These are phyloP conservation scores for Lactuca saligna DNA, from an alignment of 129 eudicot species.

Conservation along the genomic window DNA sequence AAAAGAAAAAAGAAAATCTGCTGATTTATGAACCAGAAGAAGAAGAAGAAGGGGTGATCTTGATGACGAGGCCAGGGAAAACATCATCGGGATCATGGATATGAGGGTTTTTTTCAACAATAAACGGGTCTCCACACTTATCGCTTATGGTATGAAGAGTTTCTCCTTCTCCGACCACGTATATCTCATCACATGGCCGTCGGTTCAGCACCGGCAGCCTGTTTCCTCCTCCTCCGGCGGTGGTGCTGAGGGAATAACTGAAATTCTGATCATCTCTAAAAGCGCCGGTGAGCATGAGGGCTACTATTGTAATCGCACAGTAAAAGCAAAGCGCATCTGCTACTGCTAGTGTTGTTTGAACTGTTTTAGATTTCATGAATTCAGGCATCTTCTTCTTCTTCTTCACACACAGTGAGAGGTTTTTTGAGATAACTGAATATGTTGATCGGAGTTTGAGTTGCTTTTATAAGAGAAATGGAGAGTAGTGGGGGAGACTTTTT, in stretches of 20 bases:
- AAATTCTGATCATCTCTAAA: constrained; percentile 21
- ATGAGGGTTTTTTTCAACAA: constrained; percentile 66
- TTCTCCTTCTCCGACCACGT: constrained; percentile 56
- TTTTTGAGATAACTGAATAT: constrained; percentile 9
- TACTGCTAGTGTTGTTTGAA: constrained; percentile 10
- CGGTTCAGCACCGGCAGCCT: constrained; percentile 1
- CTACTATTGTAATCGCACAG: constrained; percentile 30
- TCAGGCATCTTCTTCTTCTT: constrained; percentile 12
- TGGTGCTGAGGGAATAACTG: constrained; percentile 14
- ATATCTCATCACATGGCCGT: constrained; percentile 49
- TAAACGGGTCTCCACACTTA: constrained; percentile 62
- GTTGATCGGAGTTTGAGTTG: neutral
- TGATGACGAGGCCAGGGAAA: constrained; percentile 64
- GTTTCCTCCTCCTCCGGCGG: neutral
- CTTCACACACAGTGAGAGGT: neutral
- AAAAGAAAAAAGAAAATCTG: neutral
- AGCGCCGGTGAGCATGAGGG: constrained; percentile 32
- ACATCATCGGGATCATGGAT: constrained; percentile 74
- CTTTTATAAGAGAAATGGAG: constrained; percentile 4
- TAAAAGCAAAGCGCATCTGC: constrained; percentile 36
- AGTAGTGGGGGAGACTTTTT: constrained; percentile 18
- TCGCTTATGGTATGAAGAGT: constrained; percentile 66
- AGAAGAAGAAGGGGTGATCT: constrained; percentile 41
- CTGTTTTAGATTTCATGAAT: constrained; percentile 21
- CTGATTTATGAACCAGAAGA: constrained; percentile 2